These are phyloP conservation scores for Oryza rufipogon DNA, from an alignment of 176 grass and related monocot genomes.

Conservation along the genomic window DNA sequence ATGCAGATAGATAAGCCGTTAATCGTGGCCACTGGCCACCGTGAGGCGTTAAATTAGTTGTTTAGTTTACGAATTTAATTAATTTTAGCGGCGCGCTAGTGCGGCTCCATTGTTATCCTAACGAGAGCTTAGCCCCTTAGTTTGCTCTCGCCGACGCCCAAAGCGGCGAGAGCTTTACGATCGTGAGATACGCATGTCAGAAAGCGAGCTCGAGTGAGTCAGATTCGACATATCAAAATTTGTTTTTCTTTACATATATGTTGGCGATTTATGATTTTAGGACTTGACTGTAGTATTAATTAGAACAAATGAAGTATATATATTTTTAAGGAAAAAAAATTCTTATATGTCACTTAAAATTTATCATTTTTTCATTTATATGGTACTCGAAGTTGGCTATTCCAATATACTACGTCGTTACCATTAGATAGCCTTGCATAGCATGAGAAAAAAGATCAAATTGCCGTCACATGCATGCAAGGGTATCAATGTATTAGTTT, in stretches of 20 bases:
- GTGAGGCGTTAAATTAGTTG: slow-evolving; percentile 36
- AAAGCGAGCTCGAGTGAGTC: background rate
- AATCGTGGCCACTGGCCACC: slow-evolving; percentile 41
- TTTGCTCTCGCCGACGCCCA: slow-evolving; percentile 1
- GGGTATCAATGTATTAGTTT: too few relatives aligned
- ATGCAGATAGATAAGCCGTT: slow-evolving; percentile 42
- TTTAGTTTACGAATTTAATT: slow-evolving; percentile 18
- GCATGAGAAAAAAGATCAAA: too few relatives aligned
- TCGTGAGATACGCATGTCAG: background rate
- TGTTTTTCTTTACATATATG: background rate
- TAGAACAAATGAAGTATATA: too few relatives aligned
- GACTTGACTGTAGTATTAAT: too few relatives aligned
- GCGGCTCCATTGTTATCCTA: slow-evolving; percentile 36
- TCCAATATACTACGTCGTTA: too few relatives aligned
- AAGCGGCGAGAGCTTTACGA: background rate
- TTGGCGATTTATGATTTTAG: too few relatives aligned
- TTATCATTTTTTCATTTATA: too few relatives aligned
- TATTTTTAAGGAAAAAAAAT: too few relatives aligned
- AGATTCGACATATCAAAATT: background rate
- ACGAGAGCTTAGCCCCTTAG: background rate
- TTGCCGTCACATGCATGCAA: too few relatives aligned
- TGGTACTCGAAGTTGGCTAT: too few relatives aligned
- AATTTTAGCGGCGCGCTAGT: background rate
- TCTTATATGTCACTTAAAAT: too few relatives aligned
- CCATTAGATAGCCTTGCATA: too few relatives aligned